Evolutionary conservation across 2,329 filamentous ascomycete species (phyloP), one percentile per base, ranked within the genome.

Genomic region (Nannizzia gypsea): DNA sequence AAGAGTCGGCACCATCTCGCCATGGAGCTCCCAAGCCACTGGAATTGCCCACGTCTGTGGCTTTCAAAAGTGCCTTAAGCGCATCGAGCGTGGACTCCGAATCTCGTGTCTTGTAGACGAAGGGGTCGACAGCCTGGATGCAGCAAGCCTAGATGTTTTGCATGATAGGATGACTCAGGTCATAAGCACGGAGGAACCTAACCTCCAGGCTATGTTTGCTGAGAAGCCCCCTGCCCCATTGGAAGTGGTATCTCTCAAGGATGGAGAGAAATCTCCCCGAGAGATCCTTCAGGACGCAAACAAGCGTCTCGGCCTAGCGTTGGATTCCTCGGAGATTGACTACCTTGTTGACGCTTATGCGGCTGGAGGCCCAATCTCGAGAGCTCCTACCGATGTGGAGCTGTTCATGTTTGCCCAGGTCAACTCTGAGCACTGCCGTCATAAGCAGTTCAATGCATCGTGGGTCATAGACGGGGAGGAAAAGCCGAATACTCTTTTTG

Each of bases 351-450:
- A 90, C 66, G 86, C 86, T 46, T 93, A 90, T 73, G 83, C 83
- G 4, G 78, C 83, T 40, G 81, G 84, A 31, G 80, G 80, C 2
- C 73, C 78, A 57, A 77, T 83, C 56, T 80, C 80, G 11, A 72
- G 80, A 63, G 77, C 86, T 56, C 89, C 89, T 0, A 86, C 90
- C 62, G 93, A 97, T 71, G 89, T 97, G 50, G 93, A 99, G 76
- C 81, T 97, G 22, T 97, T 97, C 80, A 97, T 97, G 93, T 99
- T 97, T 73, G 92, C 92, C 15, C 93, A 99, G 76, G 92, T 99
- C 72, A 97, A 97, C 78, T 97, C 92, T 2, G 93, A 99, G 79
- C 92, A 97, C 74, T 96, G 83, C 70, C 76, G 83, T 61, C 83
- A 86, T 71, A 95, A 96, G 78, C 88, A 95, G 67, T 99, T 99